These are phyloP conservation scores for Cutaneotrichosporon cavernicola DNA, from an alignment of 1,284 basidiomycete species.

Conservation along the genomic window DNA sequence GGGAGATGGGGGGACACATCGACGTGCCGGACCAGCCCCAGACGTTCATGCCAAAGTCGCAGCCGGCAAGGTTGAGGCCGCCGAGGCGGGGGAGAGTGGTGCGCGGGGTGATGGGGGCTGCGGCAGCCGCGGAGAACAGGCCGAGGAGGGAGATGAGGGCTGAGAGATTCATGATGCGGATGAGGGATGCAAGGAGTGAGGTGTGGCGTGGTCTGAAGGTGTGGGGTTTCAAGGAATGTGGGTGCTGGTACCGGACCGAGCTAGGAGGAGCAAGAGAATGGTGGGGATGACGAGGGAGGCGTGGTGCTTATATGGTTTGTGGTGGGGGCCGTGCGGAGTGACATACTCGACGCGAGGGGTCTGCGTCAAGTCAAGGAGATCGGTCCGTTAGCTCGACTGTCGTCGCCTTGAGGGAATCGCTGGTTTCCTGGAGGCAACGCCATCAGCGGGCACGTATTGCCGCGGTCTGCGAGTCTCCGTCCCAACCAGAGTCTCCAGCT, in stretches of 20 bases:
- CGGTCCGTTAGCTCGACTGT: no score
- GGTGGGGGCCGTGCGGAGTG: no score
- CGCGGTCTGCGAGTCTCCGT: no score
- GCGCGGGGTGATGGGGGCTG: conserved; percentile 16
- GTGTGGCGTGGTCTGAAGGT: no score
- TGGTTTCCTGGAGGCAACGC: no score
- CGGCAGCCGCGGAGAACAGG: conserved; percentile 19
- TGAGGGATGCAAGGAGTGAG: background rate
- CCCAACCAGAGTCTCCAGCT: no score
- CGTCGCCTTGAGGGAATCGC: no score
- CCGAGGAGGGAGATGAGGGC: conserved; percentile 16
- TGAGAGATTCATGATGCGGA: conserved; percentile 18
- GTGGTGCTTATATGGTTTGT: background rate
- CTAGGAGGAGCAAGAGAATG: background rate
- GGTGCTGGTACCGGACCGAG: no score
- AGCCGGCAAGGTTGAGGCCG: conserved; percentile 45
- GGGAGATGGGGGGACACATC: conserved; percentile 56
- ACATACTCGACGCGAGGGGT: no score
- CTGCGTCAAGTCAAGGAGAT: background rate
- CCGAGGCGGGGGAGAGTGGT: conserved; percentile 37
- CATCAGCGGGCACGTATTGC: no score
- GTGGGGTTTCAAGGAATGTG: background rate
- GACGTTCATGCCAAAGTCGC: conserved; percentile 41
- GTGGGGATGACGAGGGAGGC: no score
- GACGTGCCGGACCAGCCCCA: conserved; percentile 30